Evolutionary conservation across 306 rosid genomes (phyloP).

Genomic region (Betula pendula): DNA sequence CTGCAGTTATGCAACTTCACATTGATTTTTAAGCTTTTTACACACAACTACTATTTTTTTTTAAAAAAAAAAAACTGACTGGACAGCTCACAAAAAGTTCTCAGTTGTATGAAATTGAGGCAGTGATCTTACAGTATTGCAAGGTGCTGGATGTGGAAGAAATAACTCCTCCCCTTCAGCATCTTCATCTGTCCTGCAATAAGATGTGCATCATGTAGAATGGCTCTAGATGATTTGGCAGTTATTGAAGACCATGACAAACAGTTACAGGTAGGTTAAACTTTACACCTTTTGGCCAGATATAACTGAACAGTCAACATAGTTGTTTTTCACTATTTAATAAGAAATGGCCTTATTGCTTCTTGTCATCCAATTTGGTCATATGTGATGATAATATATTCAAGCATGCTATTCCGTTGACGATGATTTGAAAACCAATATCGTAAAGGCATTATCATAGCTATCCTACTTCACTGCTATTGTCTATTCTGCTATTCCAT

Average conservation of each 20-base stretch:
- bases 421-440: neutral
- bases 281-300: neutral
- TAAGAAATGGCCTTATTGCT: neutral
- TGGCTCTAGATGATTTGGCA: neutral
- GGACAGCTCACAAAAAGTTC: constrained; percentile 4
- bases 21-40: too few species aligned
- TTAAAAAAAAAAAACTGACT: neutral
- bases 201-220: constrained; percentile 20
- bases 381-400: neutral
- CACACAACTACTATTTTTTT: neutral
- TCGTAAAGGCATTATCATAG: neutral
- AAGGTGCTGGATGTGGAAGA: constrained; percentile 34
- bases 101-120: constrained; percentile 18
- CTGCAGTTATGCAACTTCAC: neutral
- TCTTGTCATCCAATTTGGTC: neutral
- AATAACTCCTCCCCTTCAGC: constrained; percentile 72
- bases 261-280: neutral
- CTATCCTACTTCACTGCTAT: neutral
- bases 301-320: neutral
- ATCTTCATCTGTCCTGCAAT: constrained; percentile 71
- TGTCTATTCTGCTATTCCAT: constrained; percentile 14
- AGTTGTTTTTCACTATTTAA: neutral
- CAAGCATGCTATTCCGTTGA: neutral
- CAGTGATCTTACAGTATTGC: constrained; percentile 48
- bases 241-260: neutral